Base-by-base conservation (phyloP, 306 rosid genomes). In the Vachellia pachyceras region DNA sequence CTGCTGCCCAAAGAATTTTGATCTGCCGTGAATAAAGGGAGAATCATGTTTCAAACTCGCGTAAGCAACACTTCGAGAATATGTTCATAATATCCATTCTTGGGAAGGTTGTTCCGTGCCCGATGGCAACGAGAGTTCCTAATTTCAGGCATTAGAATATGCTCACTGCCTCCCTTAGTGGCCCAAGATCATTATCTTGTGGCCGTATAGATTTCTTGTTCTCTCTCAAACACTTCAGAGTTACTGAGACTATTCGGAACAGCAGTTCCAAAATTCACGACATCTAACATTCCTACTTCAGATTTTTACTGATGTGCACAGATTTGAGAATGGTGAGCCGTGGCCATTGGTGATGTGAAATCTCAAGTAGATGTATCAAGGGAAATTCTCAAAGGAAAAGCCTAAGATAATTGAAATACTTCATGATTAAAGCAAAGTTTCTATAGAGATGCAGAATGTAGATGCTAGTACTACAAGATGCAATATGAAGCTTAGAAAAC, bases 381-480 rank as follows among this genome's bases (percentile, higher is more conserved):
- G 67, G 20, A 49, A 40, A 47, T 44, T 40, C 47, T 33, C 23
- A 11, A 45, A 66, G 65, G 57, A 46, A 35, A 67, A 37, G 75
- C 61, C 64, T 79, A 71, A 76, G 79, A 76, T 69, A 41, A 66
- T 70, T n/a, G 0, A 3, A 46, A 37, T 79, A 41, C 36, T 73
- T 70, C 79, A 25, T 80, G 73, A 77, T 73, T 25, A 63, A 55
- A 68, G 54, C 75, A 35, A 29, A 49, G 79, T 73, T 83, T 78
- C 73, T 67, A 52, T 22, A 44, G 50, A 18, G 33, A 64, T 14
- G 15, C 69, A 63, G 22, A 14, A 66, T 50, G 22, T 80, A 29
- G 44, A 83, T 47, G 77, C 75, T 47, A 60, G 76, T 72, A 49
- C 78, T 76, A 72, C 72, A 42, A 58, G 67, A 73, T 49, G 67